phyloP scores from a whole-genome alignment of 345 rosid genomes.

The Citrus maxima region DNA sequence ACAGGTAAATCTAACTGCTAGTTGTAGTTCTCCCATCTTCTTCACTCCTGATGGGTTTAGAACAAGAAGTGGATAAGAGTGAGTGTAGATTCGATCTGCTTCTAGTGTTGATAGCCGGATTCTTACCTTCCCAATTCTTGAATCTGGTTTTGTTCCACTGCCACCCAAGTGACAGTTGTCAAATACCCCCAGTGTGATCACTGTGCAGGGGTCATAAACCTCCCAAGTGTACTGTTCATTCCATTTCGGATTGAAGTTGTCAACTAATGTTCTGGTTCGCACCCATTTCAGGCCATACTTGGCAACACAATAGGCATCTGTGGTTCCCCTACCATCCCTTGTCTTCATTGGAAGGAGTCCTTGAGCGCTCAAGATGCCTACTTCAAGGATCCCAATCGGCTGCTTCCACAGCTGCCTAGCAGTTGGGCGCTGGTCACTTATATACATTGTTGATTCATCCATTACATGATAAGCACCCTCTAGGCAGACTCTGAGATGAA shows the following conservation, averaged over 20 bases:
- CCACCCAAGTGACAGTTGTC: constrained; percentile 80
- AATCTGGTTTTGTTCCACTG: constrained; percentile 47
- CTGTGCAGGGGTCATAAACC: constrained; percentile 80
- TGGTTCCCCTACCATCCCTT: constrained; percentile 54
- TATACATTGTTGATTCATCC: constrained; percentile 84
- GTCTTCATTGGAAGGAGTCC: constrained; percentile 77
- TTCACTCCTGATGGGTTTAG: constrained; percentile 64
- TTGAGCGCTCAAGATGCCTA: constrained; percentile 78
- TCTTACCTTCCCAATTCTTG: constrained; percentile 79
- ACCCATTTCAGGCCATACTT: constrained; percentile 92
- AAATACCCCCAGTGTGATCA: constrained; percentile 74
- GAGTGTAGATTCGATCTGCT: constrained; percentile 68
- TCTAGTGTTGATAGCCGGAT: constrained; percentile 71
- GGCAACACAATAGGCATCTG: constrained; percentile 84
- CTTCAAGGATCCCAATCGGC: constrained; percentile 83
- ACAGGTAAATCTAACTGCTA: constrained; percentile 72
- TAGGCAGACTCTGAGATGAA: constrained; percentile 72
- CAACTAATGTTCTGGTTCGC: constrained; percentile 71
- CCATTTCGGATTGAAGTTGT: constrained; percentile 72
- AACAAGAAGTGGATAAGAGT: constrained; percentile 78
- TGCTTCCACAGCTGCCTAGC: constrained; percentile 87
- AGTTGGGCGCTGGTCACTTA: constrained; percentile 82
- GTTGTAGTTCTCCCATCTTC: constrained; percentile 87
- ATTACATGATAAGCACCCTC: constrained; percentile 96
- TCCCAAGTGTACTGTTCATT: constrained; percentile 94